Percentiles rank a stretch among this genome's conserved stretches.
These are phyloP conservation scores for Agrocybe pediades DNA, from an alignment of 768 basidiomycete genomes.

Conservation along the genomic window DNA sequence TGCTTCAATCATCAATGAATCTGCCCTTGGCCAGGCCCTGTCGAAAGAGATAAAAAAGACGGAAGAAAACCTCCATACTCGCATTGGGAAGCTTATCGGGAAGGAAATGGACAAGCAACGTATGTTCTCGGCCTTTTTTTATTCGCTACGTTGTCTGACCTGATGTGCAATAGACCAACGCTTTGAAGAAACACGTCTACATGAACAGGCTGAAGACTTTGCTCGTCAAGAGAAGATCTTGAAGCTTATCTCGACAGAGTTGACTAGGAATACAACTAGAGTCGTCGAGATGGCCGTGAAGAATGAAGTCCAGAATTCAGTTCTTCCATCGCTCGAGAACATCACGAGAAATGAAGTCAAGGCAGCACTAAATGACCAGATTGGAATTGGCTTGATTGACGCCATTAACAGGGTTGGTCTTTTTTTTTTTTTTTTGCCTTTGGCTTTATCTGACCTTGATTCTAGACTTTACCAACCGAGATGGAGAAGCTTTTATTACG, in stretches of 20 bases:
- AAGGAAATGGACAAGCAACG: slow-evolving; percentile 93
- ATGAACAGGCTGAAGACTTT: slow-evolving; percentile 81
- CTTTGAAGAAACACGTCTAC: slow-evolving; percentile 76
- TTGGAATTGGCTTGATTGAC: slow-evolving; percentile 72
- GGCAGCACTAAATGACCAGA: slow-evolving; percentile 74
- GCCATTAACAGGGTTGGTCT: slow-evolving; percentile 73
- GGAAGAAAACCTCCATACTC: slow-evolving; percentile 76
- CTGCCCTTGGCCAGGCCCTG: slow-evolving; percentile 57
- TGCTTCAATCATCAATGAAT: slow-evolving; percentile 46
- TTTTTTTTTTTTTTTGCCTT: no score
- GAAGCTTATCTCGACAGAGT: slow-evolving; percentile 84
- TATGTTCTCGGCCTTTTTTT: slow-evolving; percentile 37
- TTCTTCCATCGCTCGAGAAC: slow-evolving; percentile 78
- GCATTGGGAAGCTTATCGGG: slow-evolving; percentile 76
- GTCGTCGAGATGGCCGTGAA: slow-evolving; percentile 91
- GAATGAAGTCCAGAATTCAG: slow-evolving; percentile 80
- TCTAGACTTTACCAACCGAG: slow-evolving; percentile 73
- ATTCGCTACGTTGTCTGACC: slow-evolving; percentile 10
- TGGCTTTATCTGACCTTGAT: no score
- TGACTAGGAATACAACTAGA: slow-evolving; percentile 85
- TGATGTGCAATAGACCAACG: slow-evolving; percentile 62
- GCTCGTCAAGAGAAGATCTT: slow-evolving; percentile 86
- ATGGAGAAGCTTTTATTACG: slow-evolving; percentile 78
- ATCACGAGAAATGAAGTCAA: slow-evolving; percentile 85
- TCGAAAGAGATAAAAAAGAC: slow-evolving; percentile 81